Evolutionary conservation across 352 stramenopile genomes (phyloP).

Genomic region (Phytophthora fragariae): DNA sequence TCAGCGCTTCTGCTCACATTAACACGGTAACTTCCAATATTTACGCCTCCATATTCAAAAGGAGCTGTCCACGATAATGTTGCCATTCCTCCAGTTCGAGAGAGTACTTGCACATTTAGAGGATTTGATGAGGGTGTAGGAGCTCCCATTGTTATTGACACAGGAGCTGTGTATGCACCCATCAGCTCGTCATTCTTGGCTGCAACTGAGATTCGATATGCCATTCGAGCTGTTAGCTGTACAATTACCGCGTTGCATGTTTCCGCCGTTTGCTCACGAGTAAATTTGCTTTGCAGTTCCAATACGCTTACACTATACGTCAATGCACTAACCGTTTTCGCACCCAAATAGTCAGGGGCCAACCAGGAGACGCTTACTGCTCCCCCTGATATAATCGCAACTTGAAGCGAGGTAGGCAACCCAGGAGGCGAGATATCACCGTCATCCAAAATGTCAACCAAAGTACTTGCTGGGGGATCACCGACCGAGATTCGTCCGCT

Average conservation of each 20-base stretch:
- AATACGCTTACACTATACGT: conserved; percentile 39
- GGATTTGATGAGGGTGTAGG: conserved; percentile 44
- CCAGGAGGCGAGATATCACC: conserved; percentile 54
- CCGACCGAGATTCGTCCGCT: conserved; percentile 33
- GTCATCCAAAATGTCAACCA: conserved; percentile 63
- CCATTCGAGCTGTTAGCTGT: conserved; percentile 35
- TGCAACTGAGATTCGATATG: conserved; percentile 44
- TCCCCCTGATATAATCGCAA: conserved; percentile 37
- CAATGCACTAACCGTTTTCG: conserved; percentile 37
- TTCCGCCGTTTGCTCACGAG: conserved; percentile 26
- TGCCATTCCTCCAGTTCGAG: conserved; percentile 48
- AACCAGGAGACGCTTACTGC: conserved; percentile 42
- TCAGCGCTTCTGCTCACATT: conserved; percentile 16
- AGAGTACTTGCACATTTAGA: conserved; percentile 29
- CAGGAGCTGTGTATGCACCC: conserved; percentile 21
- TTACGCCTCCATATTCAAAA: conserved; percentile 50
- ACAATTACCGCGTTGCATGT: conserved; percentile 27
- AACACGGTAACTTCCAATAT: conserved; percentile 45
- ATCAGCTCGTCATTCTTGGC: conserved; percentile 35
- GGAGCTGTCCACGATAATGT: conserved; percentile 55
- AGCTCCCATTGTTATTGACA: conserved; percentile 30
- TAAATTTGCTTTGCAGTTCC: conserved; percentile 18
- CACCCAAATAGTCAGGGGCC: conserved; percentile 41
- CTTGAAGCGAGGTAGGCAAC: conserved; percentile 24
- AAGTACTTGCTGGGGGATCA: neutral